Base-by-base conservation (phyloP, 768 basidiomycete species). In the Boletus speciosus region DNA sequence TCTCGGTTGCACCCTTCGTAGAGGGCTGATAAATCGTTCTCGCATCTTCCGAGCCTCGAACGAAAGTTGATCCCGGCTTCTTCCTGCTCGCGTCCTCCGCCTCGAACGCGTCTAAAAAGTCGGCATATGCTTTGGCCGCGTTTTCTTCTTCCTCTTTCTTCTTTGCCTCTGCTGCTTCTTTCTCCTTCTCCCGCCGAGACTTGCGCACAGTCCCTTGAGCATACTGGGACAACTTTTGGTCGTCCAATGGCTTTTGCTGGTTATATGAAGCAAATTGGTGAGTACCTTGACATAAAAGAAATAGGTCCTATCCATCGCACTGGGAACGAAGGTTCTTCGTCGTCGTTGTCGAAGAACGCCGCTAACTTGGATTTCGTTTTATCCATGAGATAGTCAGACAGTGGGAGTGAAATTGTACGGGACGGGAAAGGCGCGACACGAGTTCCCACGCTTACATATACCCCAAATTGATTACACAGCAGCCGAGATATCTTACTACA, bases 151-250 rank as follows among this genome's bases (percentile, higher is more conserved):
- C 91, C 66, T 91, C 89, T 58, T 78, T 81, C 63, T 86, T 85
- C 73, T 93, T 97, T 37, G 86, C 87, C 65, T 95, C 93, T 35
- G 91, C 95, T 46, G 87, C 88, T 64, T 98, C 95, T 65, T 85
- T 86, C 67, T 98, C 97, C 64, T 89, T 88, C 73, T 98, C 95
- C 59, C 90, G 79, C 54, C 88, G 85, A 15, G 93, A 93, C 75
- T 98, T 98, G 55, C 86, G 84, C 49, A 86, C 82, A 36, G 82
- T 89, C n/a, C 89, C 93, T 66, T 91, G 84, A 32, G 90, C 73
- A 72, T 90, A 97, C 45, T 90, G 88, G 35, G 89, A 87, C 54
- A 89, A 73, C 73, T 96, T 96, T 63, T 86, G 82, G 65, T 88
- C 86, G 63, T 92, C 91, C 55, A 96, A 78, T 54, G 88, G 76